These are phyloP conservation scores for Fusarium oxysporum DNA, from an alignment of 2,329 filamentous ascomycete species.

Conservation along the genomic window DNA sequence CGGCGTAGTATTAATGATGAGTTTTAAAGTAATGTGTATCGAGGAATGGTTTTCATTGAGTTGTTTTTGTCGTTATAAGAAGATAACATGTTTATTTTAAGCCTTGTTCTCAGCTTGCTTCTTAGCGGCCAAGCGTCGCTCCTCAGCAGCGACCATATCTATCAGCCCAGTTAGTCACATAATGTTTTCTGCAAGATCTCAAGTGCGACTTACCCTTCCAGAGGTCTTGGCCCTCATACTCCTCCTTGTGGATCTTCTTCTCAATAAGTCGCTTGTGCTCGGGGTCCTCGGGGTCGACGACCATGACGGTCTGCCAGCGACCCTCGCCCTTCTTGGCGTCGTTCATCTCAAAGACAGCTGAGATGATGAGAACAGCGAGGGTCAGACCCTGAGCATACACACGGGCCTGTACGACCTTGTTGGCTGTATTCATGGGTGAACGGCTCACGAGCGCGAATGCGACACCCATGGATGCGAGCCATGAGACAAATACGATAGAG, in stretches of 20 bases:
- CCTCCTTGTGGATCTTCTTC: slow-evolving; percentile 88
- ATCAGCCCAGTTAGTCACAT: slow-evolving; percentile 22
- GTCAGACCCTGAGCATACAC: slow-evolving; percentile 94
- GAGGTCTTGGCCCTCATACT: slow-evolving; percentile 88
- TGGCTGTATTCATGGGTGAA: slow-evolving; percentile 77
- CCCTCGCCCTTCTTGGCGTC: slow-evolving; percentile 82
- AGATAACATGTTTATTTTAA: slow-evolving; percentile 10
- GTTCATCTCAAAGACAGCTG: slow-evolving; percentile 81
- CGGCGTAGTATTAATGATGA: slow-evolving; percentile 24
- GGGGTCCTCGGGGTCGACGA: slow-evolving; percentile 83
- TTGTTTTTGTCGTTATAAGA: neutral
- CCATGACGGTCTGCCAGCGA: slow-evolving; percentile 86
- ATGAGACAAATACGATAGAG: slow-evolving; percentile 83
- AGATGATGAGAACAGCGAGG: slow-evolving; percentile 83
- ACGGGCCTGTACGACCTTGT: slow-evolving; percentile 95
- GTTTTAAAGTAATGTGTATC: slow-evolving; percentile 5
- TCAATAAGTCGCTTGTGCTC: slow-evolving; percentile 86
- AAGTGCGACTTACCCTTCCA: slow-evolving; percentile 78
- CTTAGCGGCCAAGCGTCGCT: slow-evolving; percentile 65
- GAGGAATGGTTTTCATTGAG: neutral
- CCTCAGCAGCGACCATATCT: slow-evolving; percentile 88
- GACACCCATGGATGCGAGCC: slow-evolving; percentile 82
- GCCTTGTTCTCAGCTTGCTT: slow-evolving; percentile 45
- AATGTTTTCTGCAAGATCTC: neutral
- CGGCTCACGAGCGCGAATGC: slow-evolving; percentile 81